phyloP scores from a whole-genome alignment of 2,329 filamentous ascomycete species.

The Calonectria fujianensis region DNA sequence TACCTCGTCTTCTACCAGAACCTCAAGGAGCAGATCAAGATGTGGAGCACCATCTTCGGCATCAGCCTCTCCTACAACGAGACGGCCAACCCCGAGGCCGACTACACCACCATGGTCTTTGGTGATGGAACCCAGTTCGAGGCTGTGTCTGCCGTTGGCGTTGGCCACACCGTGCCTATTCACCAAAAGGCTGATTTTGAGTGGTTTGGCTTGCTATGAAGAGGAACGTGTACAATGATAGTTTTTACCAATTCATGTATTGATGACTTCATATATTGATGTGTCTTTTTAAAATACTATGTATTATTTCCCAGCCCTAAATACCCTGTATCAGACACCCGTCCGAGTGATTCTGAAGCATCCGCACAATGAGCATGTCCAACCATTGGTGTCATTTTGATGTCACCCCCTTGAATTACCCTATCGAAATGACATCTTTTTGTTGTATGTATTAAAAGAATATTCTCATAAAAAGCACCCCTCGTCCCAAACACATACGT shows the following conservation, averaged over 20 bases:
- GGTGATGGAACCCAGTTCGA: slow-evolving; percentile 23
- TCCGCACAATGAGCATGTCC: neutral
- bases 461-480: neutral
- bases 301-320: neutral
- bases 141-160: slow-evolving; percentile 22
- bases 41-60: slow-evolving; percentile 10
- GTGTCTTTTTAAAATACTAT: neutral
- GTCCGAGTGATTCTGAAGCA: neutral
- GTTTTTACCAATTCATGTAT: neutral
- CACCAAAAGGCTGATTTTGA: slow-evolving; percentile 22
- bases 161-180: slow-evolving; percentile 24
- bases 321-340: neutral
- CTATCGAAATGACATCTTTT: neutral
- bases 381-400: neutral
- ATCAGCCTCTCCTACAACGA: slow-evolving; percentile 8
- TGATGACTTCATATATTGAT: neutral
- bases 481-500: neutral
- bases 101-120: slow-evolving; percentile 20
- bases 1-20: slow-evolving; percentile 28
- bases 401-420: neutral
- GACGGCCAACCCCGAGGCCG: neutral
- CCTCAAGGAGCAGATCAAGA: slow-evolving; percentile 32
- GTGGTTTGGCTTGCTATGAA: slow-evolving; percentile 22
- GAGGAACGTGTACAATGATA: neutral
- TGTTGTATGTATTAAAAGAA: neutral